Conservation (phyloP, 495 filamentous ascomycete genomes). For the Filosporella fistucella region DNA sequence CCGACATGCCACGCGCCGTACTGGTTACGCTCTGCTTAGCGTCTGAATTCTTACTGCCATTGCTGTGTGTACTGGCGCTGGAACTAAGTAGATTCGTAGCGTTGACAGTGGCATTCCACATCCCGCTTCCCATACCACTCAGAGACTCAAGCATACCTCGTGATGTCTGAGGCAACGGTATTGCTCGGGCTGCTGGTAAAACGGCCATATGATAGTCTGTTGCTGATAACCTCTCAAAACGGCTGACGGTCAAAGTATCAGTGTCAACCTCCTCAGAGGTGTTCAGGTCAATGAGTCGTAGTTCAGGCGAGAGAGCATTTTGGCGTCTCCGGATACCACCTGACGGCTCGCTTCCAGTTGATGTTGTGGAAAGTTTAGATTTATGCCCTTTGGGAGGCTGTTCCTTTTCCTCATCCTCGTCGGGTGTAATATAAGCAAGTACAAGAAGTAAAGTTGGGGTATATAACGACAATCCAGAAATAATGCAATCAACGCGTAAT, state of each 20-base stretch:
- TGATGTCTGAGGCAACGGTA: constrained; percentile 52
- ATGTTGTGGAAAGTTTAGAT: constrained; percentile 32
- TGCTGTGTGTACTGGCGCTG: constrained; percentile 75
- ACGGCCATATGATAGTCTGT: constrained; percentile 89
- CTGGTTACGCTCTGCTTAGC: constrained; percentile 30
- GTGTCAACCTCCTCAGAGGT: constrained; percentile 73
- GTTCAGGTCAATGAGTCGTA: constrained; percentile 83
- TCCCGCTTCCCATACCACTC: constrained; percentile 50
- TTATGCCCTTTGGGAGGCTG: constrained; percentile 22
- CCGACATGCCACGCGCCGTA: constrained; percentile 19
- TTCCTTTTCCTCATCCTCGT: constrained; percentile 33
- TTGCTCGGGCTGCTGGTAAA: constrained; percentile 65
- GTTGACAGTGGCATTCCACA: constrained; percentile 81
- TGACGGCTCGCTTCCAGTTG: constrained; percentile 45
- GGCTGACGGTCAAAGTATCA: constrained; percentile 75
- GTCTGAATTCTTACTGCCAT: constrained; percentile 53
- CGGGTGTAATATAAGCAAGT: constrained; percentile 78
- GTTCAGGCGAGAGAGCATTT: constrained; percentile 77
- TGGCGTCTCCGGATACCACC: constrained; percentile 60
- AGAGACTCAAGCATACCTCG: constrained; percentile 65
- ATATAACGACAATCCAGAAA: constrained; percentile 96
- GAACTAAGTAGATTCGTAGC: constrained; percentile 82
- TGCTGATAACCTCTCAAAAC: constrained; percentile 80
- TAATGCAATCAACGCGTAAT: constrained; percentile 90
- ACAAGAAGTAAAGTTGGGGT: constrained; percentile 85